A percentile compares a stretch with the other conserved stretches of the same genome.
phyloP scores from a whole-genome alignment of 768 basidiomycete species.

The button mushroom (Agaricus bisporus) region DNA sequence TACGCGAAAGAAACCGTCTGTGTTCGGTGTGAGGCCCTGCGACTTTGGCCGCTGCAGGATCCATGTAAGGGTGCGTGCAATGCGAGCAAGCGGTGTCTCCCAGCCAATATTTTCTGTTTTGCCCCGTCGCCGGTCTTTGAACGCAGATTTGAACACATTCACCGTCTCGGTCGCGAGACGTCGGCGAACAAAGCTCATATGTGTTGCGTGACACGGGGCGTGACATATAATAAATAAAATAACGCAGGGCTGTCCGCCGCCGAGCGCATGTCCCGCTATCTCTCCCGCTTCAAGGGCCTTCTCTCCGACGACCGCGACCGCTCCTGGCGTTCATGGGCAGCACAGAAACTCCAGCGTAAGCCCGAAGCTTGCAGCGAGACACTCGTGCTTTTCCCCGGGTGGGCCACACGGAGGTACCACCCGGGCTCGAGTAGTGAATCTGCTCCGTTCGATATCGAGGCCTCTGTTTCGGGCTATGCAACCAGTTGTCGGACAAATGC shows the following conservation, averaged over 20 bases:
- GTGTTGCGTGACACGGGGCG: background rate
- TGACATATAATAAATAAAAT: background rate
- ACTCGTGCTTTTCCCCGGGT: slow-evolving; percentile 71
- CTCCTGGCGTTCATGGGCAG: slow-evolving; percentile 11
- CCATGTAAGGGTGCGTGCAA: slow-evolving; percentile 87
- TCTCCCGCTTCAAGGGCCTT: background rate
- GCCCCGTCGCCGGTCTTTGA: slow-evolving; percentile 22
- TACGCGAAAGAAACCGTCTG: slow-evolving; percentile 83
- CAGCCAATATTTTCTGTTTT: slow-evolving; percentile 48
- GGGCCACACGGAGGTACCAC: slow-evolving; percentile 56
- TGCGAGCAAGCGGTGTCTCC: slow-evolving; percentile 61
- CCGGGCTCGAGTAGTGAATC: slow-evolving; percentile 11
- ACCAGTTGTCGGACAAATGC: slow-evolving; percentile 53
- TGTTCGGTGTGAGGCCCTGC: slow-evolving; percentile 67
- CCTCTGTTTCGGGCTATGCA: slow-evolving; percentile 77
- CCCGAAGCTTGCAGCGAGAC: slow-evolving; percentile 28
- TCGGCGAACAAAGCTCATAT: background rate
- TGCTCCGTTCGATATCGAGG: slow-evolving; percentile 59
- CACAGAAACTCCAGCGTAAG: background rate
- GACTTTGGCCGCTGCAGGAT: slow-evolving; percentile 81
- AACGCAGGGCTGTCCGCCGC: background rate
- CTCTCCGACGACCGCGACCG: slow-evolving; percentile 9
- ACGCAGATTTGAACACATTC: background rate
- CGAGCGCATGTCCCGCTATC: background rate
- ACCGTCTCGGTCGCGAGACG: background rate